Conservation (phyloP, 768 basidiomycete species). For the Clavaria fumosa region DNA sequence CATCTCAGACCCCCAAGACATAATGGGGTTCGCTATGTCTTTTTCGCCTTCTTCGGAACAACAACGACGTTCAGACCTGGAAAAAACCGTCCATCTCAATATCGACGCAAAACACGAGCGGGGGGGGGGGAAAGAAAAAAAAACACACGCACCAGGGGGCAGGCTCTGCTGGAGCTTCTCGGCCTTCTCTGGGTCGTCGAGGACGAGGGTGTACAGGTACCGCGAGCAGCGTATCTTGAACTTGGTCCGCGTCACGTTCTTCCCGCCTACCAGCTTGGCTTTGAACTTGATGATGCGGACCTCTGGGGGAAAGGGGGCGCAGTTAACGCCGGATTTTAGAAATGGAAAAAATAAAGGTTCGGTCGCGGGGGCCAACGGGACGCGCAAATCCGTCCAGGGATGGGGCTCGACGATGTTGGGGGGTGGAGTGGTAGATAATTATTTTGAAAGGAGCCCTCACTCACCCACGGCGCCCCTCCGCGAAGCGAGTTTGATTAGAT, state of each 20-base stretch:
- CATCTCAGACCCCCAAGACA: too few relatives aligned
- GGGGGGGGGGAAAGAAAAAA: too few relatives aligned
- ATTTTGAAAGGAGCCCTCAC: too few relatives aligned
- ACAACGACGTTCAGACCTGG: too few relatives aligned
- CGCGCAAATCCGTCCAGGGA: slow-evolving; percentile 95
- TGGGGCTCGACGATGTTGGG: slow-evolving; percentile 98
- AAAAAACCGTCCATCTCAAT: too few relatives aligned
- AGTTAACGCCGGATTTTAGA: neutral
- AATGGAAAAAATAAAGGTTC: neutral
- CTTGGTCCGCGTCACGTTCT: slow-evolving; percentile 81
- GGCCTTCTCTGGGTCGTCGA: slow-evolving; percentile 96
- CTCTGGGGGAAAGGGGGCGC: slow-evolving; percentile 34
- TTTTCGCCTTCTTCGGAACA: too few relatives aligned
- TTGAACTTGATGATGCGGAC: slow-evolving; percentile 95
- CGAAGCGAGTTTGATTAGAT: too few relatives aligned
- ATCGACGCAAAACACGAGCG: too few relatives aligned
- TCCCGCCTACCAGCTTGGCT: slow-evolving; percentile 48
- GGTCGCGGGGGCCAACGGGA: slow-evolving; percentile 84
- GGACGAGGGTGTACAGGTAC: slow-evolving; percentile 92
- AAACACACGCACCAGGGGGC: slow-evolving; percentile 78
- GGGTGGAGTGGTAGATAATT: too few relatives aligned
- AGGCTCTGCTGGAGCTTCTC: slow-evolving; percentile 93
- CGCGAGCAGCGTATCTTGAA: slow-evolving; percentile 97
- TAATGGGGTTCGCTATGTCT: too few relatives aligned
- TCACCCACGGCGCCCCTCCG: too few relatives aligned